A percentile compares a stretch with the other conserved stretches of the same genome.
These are phyloP conservation scores for Glonium stellatum DNA, from an alignment of 495 filamentous ascomycete genomes.

Conservation along the genomic window DNA sequence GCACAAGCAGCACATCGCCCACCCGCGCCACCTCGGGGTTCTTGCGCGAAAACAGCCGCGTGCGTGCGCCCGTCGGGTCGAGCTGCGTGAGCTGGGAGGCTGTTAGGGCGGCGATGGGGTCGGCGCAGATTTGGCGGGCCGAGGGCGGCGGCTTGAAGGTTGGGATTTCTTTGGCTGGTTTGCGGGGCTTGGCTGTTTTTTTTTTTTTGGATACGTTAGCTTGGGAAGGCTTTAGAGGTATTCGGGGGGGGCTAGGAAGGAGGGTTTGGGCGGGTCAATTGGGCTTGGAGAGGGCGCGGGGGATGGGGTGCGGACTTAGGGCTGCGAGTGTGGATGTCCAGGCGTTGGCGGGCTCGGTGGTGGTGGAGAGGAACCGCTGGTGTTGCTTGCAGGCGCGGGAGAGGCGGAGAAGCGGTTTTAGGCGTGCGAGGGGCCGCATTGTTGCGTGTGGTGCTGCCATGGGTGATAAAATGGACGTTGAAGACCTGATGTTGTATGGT, in stretches of 20 bases:
- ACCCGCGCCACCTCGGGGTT: constrained; percentile 67
- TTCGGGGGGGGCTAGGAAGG: no score
- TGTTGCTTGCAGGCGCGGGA: constrained; percentile 19
- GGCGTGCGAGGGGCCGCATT: constrained; percentile 20
- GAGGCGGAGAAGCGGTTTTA: constrained; percentile 25
- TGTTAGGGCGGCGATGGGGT: constrained; percentile 58
- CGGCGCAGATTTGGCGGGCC: constrained; percentile 32
- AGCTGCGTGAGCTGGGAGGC: constrained; percentile 60
- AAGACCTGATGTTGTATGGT: neutral
- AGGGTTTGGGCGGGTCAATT: neutral
- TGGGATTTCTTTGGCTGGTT: constrained; percentile 1
- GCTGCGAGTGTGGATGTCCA: constrained; percentile 2
- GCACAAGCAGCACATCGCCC: constrained; percentile 87
- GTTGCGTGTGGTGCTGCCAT: constrained; percentile 22
- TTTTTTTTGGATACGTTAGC: neutral
- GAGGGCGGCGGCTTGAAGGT: constrained; percentile 16
- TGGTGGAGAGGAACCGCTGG: constrained; percentile 22
- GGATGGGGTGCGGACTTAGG: constrained; percentile 1
- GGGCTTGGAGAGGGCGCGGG: neutral
- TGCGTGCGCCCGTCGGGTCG: constrained; percentile 76
- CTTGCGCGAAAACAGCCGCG: constrained; percentile 66
- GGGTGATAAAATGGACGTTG: neutral
- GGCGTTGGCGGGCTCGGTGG: constrained; percentile 11
- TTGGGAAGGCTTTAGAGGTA: neutral
- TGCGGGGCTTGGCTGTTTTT: neutral